Percentiles rank a stretch among this genome's conserved stretches.
Evolutionary conservation across 2,329 filamentous ascomycete species (phyloP).

Genomic region (Aspergillus sojae): DNA sequence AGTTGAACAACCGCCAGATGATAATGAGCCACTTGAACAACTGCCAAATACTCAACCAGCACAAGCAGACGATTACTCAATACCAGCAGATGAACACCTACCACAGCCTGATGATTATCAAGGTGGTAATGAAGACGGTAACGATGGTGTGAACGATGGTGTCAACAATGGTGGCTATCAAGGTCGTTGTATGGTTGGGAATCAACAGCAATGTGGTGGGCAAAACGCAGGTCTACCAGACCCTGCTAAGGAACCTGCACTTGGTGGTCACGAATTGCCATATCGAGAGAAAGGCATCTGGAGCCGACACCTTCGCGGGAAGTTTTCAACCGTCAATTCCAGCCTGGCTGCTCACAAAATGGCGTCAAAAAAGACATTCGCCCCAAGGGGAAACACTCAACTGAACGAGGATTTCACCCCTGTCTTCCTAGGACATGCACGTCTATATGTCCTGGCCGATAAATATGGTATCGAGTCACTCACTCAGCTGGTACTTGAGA

Average conservation of each 20-base stretch:
- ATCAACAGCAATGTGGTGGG: too few relatives aligned
- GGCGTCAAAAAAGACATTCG: conserved; percentile 7
- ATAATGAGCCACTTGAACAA: too few relatives aligned
- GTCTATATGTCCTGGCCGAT: conserved; percentile 45
- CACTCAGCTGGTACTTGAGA: conserved; percentile 32
- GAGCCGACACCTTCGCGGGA: conserved; percentile 8
- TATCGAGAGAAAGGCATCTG: conserved; percentile 14
- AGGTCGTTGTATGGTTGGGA: too few relatives aligned
- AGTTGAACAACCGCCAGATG: too few relatives aligned
- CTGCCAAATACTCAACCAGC: too few relatives aligned
- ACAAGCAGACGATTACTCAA: too few relatives aligned
- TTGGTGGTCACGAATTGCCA: neutral
- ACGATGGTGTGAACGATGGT: too few relatives aligned
- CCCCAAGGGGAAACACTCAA: conserved; percentile 15
- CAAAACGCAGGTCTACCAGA: too few relatives aligned
- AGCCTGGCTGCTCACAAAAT: neutral
- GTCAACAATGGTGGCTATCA: too few relatives aligned
- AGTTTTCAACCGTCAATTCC: conserved; percentile 1
- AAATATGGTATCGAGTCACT: conserved; percentile 41
- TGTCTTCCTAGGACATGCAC: conserved; percentile 45
- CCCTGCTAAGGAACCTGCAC: neutral
- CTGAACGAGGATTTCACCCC: conserved; percentile 30
- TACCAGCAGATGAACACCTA: too few relatives aligned
- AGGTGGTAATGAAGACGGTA: too few relatives aligned
- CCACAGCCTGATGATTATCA: too few relatives aligned